A percentile compares a stretch with the other conserved stretches of the same genome.
These are phyloP conservation scores for Aspergillus melleus DNA, from an alignment of 2,329 filamentous ascomycete species.

Conservation along the genomic window DNA sequence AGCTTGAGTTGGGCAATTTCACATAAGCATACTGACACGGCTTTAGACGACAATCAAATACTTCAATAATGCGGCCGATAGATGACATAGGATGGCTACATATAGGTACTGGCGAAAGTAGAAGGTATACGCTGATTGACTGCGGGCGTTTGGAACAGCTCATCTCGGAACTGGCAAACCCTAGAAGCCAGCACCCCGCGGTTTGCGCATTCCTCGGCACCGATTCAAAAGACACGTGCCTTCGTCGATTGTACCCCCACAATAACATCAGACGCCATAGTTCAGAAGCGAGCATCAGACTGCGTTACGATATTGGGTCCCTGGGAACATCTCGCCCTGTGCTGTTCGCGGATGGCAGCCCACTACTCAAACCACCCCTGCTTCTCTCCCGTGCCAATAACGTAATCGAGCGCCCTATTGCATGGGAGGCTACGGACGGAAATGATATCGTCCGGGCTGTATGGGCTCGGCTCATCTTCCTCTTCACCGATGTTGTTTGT, in stretches of 20 bases:
- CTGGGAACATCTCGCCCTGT: not conserved
- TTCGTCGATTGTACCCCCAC: slow-evolving; percentile 1
- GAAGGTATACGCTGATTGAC: not conserved
- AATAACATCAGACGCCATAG: slow-evolving; percentile 3
- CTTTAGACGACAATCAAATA: too few relatives aligned
- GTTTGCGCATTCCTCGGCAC: not conserved
- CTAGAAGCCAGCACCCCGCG: not conserved
- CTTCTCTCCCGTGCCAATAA: not conserved
- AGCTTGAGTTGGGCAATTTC: too few relatives aligned
- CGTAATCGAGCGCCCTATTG: not conserved
- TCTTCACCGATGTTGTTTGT: slow-evolving; percentile 7
- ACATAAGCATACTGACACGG: too few relatives aligned
- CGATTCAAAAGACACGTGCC: not conserved
- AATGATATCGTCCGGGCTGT: not conserved
- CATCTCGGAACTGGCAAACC: not conserved
- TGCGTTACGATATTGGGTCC: not conserved
- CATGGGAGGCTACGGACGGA: not conserved
- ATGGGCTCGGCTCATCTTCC: slow-evolving; percentile 3
- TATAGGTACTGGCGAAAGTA: not conserved
- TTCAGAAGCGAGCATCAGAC: not conserved
- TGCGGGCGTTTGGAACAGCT: not conserved
- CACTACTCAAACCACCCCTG: not conserved
- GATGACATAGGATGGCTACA: not conserved
- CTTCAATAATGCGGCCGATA: not conserved
- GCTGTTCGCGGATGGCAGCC: not conserved